Evolutionary conservation across 192 early-diverging fungal genomes (phyloP).

Genomic region (Mortierella claussenii): DNA sequence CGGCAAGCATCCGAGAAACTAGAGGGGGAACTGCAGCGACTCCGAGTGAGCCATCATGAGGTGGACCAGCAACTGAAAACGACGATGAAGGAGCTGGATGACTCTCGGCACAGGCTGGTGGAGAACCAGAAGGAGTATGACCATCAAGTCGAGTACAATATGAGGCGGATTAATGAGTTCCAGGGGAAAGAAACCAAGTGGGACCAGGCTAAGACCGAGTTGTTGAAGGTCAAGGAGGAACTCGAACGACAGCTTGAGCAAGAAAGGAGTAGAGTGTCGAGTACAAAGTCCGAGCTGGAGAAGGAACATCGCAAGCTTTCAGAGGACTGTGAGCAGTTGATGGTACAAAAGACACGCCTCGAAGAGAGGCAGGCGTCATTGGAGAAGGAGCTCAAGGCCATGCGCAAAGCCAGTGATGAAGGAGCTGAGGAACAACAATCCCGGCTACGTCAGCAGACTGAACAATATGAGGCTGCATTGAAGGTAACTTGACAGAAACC

Average conservation of each 20-base stretch:
- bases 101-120: constrained; percentile 24
- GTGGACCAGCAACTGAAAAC: constrained; percentile 32
- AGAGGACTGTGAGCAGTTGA: constrained; percentile 4
- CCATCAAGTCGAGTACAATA: constrained; percentile 43
- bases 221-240: constrained; percentile 20
- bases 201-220: constrained; percentile 23
- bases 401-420: background rate
- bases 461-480: constrained; percentile 2
- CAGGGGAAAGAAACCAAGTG: constrained; percentile 42
- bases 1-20: constrained; percentile 17
- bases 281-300: constrained; percentile 15
- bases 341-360: constrained; percentile 1
- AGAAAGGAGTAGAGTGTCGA: constrained; percentile 5
- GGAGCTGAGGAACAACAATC: constrained; percentile 5
- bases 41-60: constrained; percentile 6
- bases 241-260: constrained; percentile 19
- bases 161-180: constrained; percentile 45
- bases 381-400: constrained; percentile 12
- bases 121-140: constrained; percentile 52
- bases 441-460: background rate
- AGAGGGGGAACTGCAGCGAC: constrained; percentile 14
- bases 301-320: constrained; percentile 13
- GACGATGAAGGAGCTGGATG: constrained; percentile 19
- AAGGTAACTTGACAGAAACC: no score
- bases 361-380: constrained; percentile 2